Conservation (phyloP, 169 alveolate genomes). For the Theileria orientalis region DNA sequence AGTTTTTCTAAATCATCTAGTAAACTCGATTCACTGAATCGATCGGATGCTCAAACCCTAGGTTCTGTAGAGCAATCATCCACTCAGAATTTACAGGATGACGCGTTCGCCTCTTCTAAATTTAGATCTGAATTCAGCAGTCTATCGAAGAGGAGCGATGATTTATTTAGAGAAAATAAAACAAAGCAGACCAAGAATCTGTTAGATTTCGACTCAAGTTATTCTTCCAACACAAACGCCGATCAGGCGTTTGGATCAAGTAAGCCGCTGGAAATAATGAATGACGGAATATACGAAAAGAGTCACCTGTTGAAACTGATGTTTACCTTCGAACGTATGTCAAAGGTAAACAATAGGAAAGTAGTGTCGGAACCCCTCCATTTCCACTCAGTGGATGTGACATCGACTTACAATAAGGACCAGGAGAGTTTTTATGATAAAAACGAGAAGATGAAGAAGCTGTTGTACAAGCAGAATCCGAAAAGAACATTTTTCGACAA, state of each 20-base stretch:
- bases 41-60: background rate
- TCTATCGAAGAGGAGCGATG: background rate
- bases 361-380: conserved; percentile 19
- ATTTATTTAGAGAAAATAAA: background rate
- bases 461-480: background rate
- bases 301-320: conserved; percentile 37
- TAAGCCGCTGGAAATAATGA: conserved; percentile 12
- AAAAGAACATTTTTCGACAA: conserved; percentile 3
- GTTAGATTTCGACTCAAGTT: background rate
- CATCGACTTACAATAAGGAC: background rate
- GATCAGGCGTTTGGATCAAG: conserved; percentile 9
- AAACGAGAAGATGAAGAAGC: conserved; percentile 16
- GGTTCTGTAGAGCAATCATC: background rate
- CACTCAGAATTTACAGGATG: background rate
- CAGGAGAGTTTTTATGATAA: conserved; percentile 7
- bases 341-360: background rate
- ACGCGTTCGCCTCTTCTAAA: background rate
- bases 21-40: conserved; percentile 2
- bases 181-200: background rate
- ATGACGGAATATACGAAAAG: conserved; percentile 43
- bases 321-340: conserved; percentile 21
- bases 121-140: background rate
- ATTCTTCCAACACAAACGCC: background rate
- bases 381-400: conserved; percentile 19
- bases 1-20: conserved; percentile 47